phyloP scores from a whole-genome alignment of 164 flowering plant species.

The grape (Vitis vinifera) region ASM3070453v1 NC_081811.1:31355001-31355500 shows the following conservation, averaged over 20 bases:
- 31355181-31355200: constrained; percentile 32
- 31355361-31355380: constrained; percentile 35
- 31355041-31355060: constrained; percentile 22
- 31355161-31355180: constrained; percentile 29
- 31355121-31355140: constrained; percentile 32
- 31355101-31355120: constrained; percentile 26
- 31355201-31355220: constrained; percentile 27
- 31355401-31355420: constrained; percentile 40
- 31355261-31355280: constrained; percentile 41
- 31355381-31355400: constrained; percentile 32
- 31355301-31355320: constrained; percentile 34
- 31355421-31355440: constrained; percentile 46
- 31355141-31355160: constrained; percentile 35
- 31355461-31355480: constrained; percentile 45
- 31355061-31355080: constrained; percentile 35
- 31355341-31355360: constrained; percentile 38
- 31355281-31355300: constrained; percentile 35
- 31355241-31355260: constrained; percentile 30
- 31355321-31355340: constrained; percentile 35
- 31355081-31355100: constrained; percentile 38
- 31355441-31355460: constrained; percentile 42
- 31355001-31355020: constrained; percentile 17
- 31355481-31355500: constrained; percentile 35
- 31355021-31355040: constrained; percentile 10
- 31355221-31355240: constrained; percentile 36